These are phyloP conservation scores for Alliaria petiolata DNA, from an alignment of 345 rosid genomes.

Conservation along the genomic window DNA sequence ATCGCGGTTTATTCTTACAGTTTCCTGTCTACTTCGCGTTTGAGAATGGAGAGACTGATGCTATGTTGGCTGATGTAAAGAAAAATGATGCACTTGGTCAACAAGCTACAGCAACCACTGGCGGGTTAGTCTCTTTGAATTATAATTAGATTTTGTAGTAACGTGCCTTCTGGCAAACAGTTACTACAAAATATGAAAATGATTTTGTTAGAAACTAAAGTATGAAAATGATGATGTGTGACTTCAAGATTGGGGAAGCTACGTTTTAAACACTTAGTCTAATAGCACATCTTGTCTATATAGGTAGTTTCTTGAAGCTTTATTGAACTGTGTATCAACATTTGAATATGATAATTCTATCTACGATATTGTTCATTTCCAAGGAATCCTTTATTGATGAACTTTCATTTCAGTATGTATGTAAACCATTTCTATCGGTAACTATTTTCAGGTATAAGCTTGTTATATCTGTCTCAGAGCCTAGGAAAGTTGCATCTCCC, in stretches of 20 bases:
- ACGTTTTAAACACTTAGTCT: not conserved
- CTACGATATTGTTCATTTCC: not conserved
- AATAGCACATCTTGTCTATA: not conserved
- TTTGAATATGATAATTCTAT: not conserved
- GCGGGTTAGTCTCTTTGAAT: slow-evolving; percentile 99
- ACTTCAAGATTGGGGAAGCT: slow-evolving; percentile 10
- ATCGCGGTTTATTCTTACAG: slow-evolving; percentile 36
- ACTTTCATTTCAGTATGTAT: not conserved
- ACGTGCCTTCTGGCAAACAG: too few relatives aligned
- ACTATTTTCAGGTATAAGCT: slow-evolving; percentile 68
- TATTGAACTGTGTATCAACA: not conserved
- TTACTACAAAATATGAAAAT: too few relatives aligned
- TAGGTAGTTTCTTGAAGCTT: slow-evolving; percentile 3
- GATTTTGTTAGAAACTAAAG: not conserved
- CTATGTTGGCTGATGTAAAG: slow-evolving; percentile 79
- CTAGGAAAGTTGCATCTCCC: slow-evolving; percentile 80
- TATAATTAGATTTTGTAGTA: too few relatives aligned
- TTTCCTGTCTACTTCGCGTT: slow-evolving; percentile 95
- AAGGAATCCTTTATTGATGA: not conserved
- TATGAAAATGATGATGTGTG: not conserved
- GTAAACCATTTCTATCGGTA: slow-evolving; percentile 10
- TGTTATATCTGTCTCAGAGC: slow-evolving; percentile 77
- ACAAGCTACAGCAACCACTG: slow-evolving; percentile 92
- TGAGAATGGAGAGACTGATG: slow-evolving; percentile 78
- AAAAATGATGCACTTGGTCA: slow-evolving; percentile 84